A percentile compares a stretch with the other conserved stretches of the same genome.
Conservation (phyloP, 352 stramenopile species). For the Phytopythium chamaehyphon region DNA sequence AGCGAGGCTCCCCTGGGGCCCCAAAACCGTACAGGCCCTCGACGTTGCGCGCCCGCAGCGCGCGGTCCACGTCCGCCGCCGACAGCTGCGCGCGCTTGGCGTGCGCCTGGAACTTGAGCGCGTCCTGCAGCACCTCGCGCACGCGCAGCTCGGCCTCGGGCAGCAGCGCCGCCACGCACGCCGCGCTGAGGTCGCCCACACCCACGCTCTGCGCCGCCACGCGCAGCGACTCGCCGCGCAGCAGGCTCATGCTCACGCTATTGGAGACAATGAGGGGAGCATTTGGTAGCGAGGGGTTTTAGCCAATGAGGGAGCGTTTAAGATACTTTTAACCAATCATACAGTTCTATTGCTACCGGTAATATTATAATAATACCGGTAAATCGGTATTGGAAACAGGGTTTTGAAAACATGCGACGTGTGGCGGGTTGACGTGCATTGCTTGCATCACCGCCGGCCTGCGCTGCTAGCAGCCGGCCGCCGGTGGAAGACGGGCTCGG, state of each 20-base stretch:
- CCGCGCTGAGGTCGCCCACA: slow-evolving; percentile 63
- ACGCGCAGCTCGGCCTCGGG: slow-evolving; percentile 78
- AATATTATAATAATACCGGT: background rate
- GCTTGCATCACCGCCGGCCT: too few relatives aligned
- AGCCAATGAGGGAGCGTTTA: too few relatives aligned
- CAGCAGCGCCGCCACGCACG: slow-evolving; percentile 61
- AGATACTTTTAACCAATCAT: too few relatives aligned
- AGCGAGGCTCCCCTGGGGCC: slow-evolving; percentile 41
- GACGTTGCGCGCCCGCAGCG: slow-evolving; percentile 63
- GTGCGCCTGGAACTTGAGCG: slow-evolving; percentile 81
- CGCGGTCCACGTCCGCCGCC: slow-evolving; percentile 72
- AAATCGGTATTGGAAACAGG: background rate
- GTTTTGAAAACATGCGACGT: background rate
- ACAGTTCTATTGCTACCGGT: too few relatives aligned
- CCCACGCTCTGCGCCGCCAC: slow-evolving; percentile 74
- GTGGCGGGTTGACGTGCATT: too few relatives aligned
- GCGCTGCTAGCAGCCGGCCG: background rate
- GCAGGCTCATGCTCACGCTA: slow-evolving; percentile 53
- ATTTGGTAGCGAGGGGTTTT: background rate
- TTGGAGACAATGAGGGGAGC: too few relatives aligned
- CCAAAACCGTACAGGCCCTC: slow-evolving; percentile 80
- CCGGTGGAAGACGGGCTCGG: background rate
- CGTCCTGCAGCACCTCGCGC: slow-evolving; percentile 80
- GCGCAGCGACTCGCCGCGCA: slow-evolving; percentile 62
- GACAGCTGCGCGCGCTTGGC: slow-evolving; percentile 54